These are phyloP conservation scores for Trichosporon coremiiforme DNA, from an alignment of 1,284 basidiomycete species.

Conservation along the genomic window DNA sequence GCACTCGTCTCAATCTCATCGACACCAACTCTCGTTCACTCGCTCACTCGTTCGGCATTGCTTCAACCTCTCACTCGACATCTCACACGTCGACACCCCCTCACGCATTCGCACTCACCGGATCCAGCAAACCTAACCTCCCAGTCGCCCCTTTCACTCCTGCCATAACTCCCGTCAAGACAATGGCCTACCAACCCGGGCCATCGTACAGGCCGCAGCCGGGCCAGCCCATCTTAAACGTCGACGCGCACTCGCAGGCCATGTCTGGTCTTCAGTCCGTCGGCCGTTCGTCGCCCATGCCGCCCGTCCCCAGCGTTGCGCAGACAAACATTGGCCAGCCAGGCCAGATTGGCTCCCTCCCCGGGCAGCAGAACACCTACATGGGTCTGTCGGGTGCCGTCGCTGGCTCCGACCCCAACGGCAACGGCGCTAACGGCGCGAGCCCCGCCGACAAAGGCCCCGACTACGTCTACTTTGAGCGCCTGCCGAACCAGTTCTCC, in stretches of 20 bases:
- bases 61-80: not conserved
- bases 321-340: slow-evolving; percentile 46
- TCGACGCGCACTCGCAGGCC: slow-evolving; percentile 31
- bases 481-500: slow-evolving; percentile 78
- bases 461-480: slow-evolving; percentile 94
- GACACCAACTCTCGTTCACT: not conserved
- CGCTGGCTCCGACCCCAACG: slow-evolving; percentile 10
- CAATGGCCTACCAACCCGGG: slow-evolving; percentile 40
- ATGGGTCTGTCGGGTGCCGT: slow-evolving; percentile 4
- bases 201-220: slow-evolving; percentile 32
- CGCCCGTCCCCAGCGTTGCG: slow-evolving; percentile 40
- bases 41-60: not conserved
- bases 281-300: slow-evolving; percentile 47
- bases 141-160: not conserved
- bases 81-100: not conserved
- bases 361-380: slow-evolving; percentile 24
- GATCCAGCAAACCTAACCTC: not conserved
- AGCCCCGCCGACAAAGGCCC: slow-evolving; percentile 55
- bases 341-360: slow-evolving; percentile 30
- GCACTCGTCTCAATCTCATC: not conserved
- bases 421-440: slow-evolving; percentile 14
- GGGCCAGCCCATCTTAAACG: slow-evolving; percentile 8
- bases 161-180: not conserved
- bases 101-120: not conserved
- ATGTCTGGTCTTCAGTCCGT: slow-evolving; percentile 27